Evolutionary conservation across 176 grass and related monocot genomes (phyloP).

Genomic region (Oryza punctata): DNA sequence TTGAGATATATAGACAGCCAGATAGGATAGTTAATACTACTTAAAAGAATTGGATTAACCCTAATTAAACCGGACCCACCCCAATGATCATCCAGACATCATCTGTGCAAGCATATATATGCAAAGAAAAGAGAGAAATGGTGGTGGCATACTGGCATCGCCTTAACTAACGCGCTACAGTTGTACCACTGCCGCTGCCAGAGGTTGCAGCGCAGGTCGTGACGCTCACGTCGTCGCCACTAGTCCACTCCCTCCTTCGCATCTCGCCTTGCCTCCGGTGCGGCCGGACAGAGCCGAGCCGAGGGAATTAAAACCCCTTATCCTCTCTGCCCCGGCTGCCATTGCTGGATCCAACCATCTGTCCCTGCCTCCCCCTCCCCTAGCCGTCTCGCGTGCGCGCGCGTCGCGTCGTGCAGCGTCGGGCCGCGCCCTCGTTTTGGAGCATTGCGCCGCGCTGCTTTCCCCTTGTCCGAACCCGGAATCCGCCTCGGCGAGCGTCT

Average conservation of each 20-base stretch:
- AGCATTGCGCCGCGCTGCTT: conserved; percentile 46
- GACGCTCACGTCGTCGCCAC: conserved; percentile 70
- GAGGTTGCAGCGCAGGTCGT: conserved; percentile 30
- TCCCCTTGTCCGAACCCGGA: conserved; percentile 30
- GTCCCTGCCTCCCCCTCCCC: neutral
- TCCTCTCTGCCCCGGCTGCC: conserved; percentile 34
- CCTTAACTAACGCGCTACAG: conserved; percentile 40
- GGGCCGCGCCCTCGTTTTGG: conserved; percentile 38
- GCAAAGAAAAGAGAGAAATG: neutral
- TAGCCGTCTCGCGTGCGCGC: neutral
- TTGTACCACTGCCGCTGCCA: conserved; percentile 7
- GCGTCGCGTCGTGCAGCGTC: neutral
- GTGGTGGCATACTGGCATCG: neutral
- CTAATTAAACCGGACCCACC: neutral
- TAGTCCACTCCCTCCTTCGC: conserved; percentile 2
- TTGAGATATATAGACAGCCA: neutral
- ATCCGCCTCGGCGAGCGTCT: conserved; percentile 38
- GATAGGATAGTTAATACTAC: neutral
- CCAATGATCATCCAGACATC: neutral
- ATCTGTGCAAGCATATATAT: neutral
- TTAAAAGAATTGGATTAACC: neutral
- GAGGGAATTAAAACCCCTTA: conserved; percentile 50
- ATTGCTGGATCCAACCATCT: conserved; percentile 56
- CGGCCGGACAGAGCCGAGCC: neutral
- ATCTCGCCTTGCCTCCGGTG: neutral